These are phyloP conservation scores for Starmerella scarabaei DNA, from an alignment of 805 yeast genomes.

Conservation along the genomic window DNA sequence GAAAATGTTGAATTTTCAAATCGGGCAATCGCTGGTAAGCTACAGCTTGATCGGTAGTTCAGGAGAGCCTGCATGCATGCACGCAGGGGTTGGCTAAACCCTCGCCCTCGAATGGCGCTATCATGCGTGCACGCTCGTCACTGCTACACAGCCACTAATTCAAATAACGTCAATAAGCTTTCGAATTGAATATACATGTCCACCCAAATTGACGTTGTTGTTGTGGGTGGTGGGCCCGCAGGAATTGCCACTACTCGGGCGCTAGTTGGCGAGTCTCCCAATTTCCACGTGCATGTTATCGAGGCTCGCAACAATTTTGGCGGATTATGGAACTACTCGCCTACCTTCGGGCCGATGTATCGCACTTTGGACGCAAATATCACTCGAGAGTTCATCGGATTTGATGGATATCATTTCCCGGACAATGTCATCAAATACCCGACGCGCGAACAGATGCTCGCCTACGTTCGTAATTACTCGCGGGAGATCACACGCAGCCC, in stretches of 20 bases:
- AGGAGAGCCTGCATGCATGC: no score
- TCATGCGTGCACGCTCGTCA: no score
- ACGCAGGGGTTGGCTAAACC: no score
- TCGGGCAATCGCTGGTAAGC: no score
- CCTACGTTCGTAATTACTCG: slow-evolving; percentile 46
- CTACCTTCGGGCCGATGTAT: slow-evolving; percentile 41
- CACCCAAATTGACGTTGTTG: slow-evolving; percentile 39
- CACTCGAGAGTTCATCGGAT: slow-evolving; percentile 53
- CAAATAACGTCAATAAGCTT: no score
- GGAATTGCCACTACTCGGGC: slow-evolving; percentile 62
- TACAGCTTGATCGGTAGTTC: no score
- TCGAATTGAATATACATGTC: no score
- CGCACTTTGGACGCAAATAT: slow-evolving; percentile 57
- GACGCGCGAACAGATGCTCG: slow-evolving; percentile 42
- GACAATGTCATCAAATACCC: slow-evolving; percentile 40
- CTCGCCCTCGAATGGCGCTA: no score
- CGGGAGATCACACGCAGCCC: slow-evolving; percentile 28
- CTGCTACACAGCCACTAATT: no score
- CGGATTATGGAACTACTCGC: slow-evolving; percentile 60
- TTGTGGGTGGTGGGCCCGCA: slow-evolving; percentile 67
- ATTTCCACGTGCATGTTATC: slow-evolving; percentile 40
- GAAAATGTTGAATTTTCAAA: no score
- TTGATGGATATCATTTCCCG: slow-evolving; percentile 39
- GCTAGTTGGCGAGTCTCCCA: slow-evolving; percentile 35
- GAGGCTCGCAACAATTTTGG: slow-evolving; percentile 49